phyloP scores from a whole-genome alignment of 2,329 filamentous ascomycete genomes.

The Salinomyces thailandicus region DNA sequence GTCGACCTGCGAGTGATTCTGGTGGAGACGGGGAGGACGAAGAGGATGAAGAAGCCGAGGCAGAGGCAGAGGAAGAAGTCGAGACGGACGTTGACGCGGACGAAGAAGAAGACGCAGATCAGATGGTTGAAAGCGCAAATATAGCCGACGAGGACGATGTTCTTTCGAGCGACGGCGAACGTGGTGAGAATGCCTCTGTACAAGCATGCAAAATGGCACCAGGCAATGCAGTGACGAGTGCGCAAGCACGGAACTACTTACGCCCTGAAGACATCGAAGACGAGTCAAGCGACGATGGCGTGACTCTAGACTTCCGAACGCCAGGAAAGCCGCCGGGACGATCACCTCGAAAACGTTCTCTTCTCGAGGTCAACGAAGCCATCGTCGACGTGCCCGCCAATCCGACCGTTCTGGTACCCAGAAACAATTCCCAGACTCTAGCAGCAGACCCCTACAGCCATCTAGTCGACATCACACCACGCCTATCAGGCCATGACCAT shows the following conservation, averaged over 20 bases:
- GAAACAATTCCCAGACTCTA: background rate
- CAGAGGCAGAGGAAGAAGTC: conserved; percentile 5
- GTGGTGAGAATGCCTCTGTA: too few species aligned
- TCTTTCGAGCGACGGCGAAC: too few species aligned
- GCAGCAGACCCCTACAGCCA: background rate
- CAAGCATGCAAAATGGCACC: too few species aligned
- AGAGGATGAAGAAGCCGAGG: conserved; percentile 8
- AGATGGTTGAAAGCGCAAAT: too few species aligned
- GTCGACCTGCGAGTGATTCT: conserved; percentile 5
- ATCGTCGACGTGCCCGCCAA: conserved; percentile 10
- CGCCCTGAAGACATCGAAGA: too few species aligned
- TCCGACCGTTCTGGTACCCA: background rate
- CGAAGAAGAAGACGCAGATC: too few species aligned
- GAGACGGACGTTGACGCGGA: conserved; percentile 8
- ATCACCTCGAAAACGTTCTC: conserved; percentile 3
- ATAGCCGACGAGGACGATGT: too few species aligned
- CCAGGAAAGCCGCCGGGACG: conserved; percentile 1
- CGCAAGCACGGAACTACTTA: too few species aligned
- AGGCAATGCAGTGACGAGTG: too few species aligned
- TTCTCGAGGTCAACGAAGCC: conserved; percentile 19
- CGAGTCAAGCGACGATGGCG: background rate
- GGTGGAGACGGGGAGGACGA: conserved; percentile 10
- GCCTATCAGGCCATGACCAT: background rate
- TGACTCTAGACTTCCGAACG: conserved; percentile 1
- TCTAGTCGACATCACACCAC: background rate